Evolutionary conservation across 352 stramenopile species (phyloP).

Genomic region (Globisporangium rhizosaccharum): DNA sequence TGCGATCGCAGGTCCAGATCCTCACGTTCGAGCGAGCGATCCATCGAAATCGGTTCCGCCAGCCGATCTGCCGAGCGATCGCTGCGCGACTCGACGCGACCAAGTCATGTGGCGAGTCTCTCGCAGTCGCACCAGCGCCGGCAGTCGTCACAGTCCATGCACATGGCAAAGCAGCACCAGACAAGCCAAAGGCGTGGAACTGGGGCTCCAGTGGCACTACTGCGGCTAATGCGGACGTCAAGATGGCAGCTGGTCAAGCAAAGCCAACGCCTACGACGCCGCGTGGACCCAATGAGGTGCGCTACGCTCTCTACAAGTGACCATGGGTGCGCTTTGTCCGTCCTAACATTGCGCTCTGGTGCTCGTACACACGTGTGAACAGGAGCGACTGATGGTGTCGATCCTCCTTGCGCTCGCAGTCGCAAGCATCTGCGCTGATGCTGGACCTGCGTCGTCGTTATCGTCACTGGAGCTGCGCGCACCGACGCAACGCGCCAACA

Average conservation of each 20-base stretch:
- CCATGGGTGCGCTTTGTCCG: too few species aligned
- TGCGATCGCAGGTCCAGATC: slow-evolving; percentile 21
- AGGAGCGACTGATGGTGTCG: slow-evolving; percentile 24
- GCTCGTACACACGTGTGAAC: not conserved
- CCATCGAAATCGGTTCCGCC: slow-evolving; percentile 47
- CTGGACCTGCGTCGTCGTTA: not conserved
- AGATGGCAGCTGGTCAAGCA: not conserved
- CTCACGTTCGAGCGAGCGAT: slow-evolving; percentile 60
- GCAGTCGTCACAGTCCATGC: not conserved
- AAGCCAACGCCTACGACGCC: not conserved
- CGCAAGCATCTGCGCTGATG: slow-evolving; percentile 21
- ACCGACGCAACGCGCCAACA: slow-evolving; percentile 15
- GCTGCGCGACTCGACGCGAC: slow-evolving; percentile 11
- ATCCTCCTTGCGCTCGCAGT: slow-evolving; percentile 26
- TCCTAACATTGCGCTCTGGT: not conserved
- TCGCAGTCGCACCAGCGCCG: not conserved
- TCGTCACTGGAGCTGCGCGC: not conserved
- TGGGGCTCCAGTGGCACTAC: slow-evolving; percentile 1
- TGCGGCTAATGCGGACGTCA: not conserved
- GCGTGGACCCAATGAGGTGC: slow-evolving; percentile 13
- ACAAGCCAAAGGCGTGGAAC: slow-evolving; percentile 12
- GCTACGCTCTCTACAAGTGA: not conserved
- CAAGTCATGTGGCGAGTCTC: not conserved
- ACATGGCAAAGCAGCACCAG: not conserved
- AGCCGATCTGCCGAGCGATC: slow-evolving; percentile 29